Percentiles rank a stretch among this genome's conserved stretches.
These are phyloP conservation scores for Bryopsis sp. DNA, from an alignment of 139 green algal species.

Conservation along the genomic window DNA sequence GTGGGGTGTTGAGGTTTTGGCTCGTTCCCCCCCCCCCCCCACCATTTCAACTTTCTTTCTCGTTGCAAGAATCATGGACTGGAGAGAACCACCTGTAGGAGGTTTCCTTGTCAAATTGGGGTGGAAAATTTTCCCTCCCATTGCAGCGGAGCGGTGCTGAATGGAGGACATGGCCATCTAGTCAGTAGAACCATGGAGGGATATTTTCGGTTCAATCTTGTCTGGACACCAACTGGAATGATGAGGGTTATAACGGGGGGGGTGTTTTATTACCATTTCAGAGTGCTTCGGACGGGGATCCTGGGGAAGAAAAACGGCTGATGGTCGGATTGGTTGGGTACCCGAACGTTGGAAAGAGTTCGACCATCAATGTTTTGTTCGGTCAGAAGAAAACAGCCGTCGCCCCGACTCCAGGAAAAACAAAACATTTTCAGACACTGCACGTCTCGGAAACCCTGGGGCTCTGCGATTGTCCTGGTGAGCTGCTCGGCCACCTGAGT, in stretches of 20 bases:
- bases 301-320: constrained; percentile 36
- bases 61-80: too few species aligned
- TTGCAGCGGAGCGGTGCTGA: too few species aligned
- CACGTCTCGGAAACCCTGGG: constrained; percentile 60
- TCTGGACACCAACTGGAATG: neutral
- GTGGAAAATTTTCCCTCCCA: too few species aligned
- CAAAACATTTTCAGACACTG: constrained; percentile 99
- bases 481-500: too few species aligned
- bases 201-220: neutral
- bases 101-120: too few species aligned
- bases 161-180: neutral
- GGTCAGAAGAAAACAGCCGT: constrained; percentile 93
- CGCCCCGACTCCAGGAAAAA: constrained; percentile 92
- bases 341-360: constrained; percentile 90
- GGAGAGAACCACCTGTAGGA: too few species aligned
- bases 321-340: constrained; percentile 90
- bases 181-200: neutral
- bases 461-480: constrained; percentile 81
- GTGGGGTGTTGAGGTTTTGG: too few species aligned
- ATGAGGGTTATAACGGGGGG: neutral
- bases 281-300: too few species aligned
- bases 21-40: too few species aligned
- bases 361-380: constrained; percentile 91
- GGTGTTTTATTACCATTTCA: neutral
- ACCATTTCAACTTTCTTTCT: too few species aligned